These are phyloP conservation scores for Monosporascus sp. DNA, from an alignment of 2,329 filamentous ascomycete species.

Conservation along the genomic window DNA sequence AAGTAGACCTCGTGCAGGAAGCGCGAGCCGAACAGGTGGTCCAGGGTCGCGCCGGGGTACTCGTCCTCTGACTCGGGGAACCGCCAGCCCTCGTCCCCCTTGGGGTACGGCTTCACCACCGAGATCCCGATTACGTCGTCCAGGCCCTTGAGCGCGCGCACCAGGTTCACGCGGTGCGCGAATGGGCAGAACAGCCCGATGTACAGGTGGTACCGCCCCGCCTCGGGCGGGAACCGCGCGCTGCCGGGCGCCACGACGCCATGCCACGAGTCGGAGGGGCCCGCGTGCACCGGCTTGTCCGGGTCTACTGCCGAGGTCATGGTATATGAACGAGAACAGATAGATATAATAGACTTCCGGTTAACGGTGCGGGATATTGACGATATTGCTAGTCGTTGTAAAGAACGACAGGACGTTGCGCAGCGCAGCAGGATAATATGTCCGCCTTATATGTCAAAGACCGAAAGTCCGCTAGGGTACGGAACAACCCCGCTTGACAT, in stretches of 20 bases:
- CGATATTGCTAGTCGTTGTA: no score
- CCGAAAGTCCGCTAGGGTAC: no score
- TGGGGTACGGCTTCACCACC: constrained; percentile 60
- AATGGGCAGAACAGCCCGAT: constrained; percentile 60
- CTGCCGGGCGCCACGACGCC: constrained; percentile 14
- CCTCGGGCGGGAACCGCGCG: constrained; percentile 15
- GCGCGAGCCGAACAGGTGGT: constrained; percentile 51
- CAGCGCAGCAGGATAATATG: no score
- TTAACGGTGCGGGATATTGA: no score
- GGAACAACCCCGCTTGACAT: no score
- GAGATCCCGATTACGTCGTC: constrained; percentile 48
- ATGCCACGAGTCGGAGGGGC: constrained; percentile 19
- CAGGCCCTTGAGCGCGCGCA: constrained; percentile 53
- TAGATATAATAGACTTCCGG: no score
- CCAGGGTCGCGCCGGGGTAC: constrained; percentile 55
- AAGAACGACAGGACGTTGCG: no score
- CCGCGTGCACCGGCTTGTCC: constrained; percentile 13
- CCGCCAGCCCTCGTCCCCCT: constrained; percentile 56
- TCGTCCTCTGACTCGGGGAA: constrained; percentile 46
- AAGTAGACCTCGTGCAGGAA: constrained; percentile 61
- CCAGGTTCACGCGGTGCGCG: constrained; percentile 54
- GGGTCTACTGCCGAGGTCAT: constrained; percentile 2
- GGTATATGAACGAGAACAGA: no score
- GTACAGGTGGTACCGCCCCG: constrained; percentile 18
- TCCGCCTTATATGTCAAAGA: no score